Base-by-base conservation (phyloP, 768 basidiomycete species). In the Inosperma sp. region DNA sequence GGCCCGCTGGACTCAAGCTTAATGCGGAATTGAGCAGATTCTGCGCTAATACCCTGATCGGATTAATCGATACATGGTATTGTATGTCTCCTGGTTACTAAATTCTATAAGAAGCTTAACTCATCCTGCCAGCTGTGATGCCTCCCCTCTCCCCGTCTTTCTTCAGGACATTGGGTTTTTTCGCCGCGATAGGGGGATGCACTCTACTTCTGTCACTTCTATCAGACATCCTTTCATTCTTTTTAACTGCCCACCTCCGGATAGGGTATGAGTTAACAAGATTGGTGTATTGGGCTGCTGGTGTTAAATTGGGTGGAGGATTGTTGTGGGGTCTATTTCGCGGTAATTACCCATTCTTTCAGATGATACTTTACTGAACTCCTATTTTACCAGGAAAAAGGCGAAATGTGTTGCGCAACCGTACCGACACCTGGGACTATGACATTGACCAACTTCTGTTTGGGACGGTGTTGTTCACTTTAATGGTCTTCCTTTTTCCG, bases 1-100 rank as follows among this genome's bases (percentile, higher is more conserved):
- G 95, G 95, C 95, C 95, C 0, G 93, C 85, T 2, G 95, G 96
- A 1, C 70, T 99, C 33, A 99, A 99, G 67, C 82, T 99, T 46
- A 98, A 98, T 61, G 90, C 91, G 0, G 90, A 97, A 58, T 77
- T 99, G n/a, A 90, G 91, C 58, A 72, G 75, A 21, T 87, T 96
- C 63, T 87, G 91, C 60, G 81, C 84, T n/a, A 76, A 82, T 51
- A 75, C 79, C 0, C 84, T 96, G 43, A 72, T 84, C 3, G 76
- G 76, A 21, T 55, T 89, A 12, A 78, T 90, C 13, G 73, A 72
- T 1, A 59, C 78, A 2, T 97, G 92, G 91, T 81, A 77, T 5
- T 68, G 93, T 93, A 51, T 40, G 86, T 74, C 19, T 17, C 7
- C 13, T 31, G 17, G 34, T 21, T 4, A 34, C 35, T 53, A 29